Base-by-base conservation (phyloP, 768 basidiomycete species). In the Cystobasidium onofrii region DNA sequence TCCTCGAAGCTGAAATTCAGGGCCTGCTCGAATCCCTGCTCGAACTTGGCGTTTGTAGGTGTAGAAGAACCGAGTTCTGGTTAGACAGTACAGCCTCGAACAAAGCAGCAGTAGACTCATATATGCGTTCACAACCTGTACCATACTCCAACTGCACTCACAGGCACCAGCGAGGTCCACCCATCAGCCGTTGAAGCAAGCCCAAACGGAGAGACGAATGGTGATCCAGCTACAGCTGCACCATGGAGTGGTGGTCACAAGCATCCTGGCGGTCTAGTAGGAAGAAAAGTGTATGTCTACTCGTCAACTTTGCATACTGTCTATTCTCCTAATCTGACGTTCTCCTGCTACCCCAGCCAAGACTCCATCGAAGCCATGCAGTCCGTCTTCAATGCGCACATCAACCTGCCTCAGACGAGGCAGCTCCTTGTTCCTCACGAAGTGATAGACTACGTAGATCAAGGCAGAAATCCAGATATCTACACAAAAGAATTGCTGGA, bases 401-500 rank as follows among this genome's bases (percentile, higher is more conserved):
- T 20, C 52, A 52, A 61, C 33, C 29, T n/a, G 23, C 25, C n/a
- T 23, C 20, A 55, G 29, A 41, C 69, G 31, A 6, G 33, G 31
- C 31, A 46, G 27, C 39, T 71, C 10, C 34, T 57, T 3, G 34
- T 71, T 29, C 69, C 69, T 10, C 52, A 60, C 31, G 69, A 71
- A 57, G 69, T 71, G 25, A 61, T 71, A 55, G 69, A 71, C 52
- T 71, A 66, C 36, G 76, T 79, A 39, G 79, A 79, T 46, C 69
- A 73, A 20, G 79, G 79, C 62, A 74, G 74, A 67, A 79, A 79
- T 70, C 79, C 79, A n/a, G 77, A 78, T 46, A 10, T 64, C 54
- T 76, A 77, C 74, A 78, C 77, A 4, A 74, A 75, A 23, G 76
- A 78, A 57, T 74, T 75, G 9, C 61, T 78, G 54, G 79, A 79